These are phyloP conservation scores for Gracilaria gracilis DNA, from an alignment of 23 red algal genomes.

Conservation along the genomic window DNA sequence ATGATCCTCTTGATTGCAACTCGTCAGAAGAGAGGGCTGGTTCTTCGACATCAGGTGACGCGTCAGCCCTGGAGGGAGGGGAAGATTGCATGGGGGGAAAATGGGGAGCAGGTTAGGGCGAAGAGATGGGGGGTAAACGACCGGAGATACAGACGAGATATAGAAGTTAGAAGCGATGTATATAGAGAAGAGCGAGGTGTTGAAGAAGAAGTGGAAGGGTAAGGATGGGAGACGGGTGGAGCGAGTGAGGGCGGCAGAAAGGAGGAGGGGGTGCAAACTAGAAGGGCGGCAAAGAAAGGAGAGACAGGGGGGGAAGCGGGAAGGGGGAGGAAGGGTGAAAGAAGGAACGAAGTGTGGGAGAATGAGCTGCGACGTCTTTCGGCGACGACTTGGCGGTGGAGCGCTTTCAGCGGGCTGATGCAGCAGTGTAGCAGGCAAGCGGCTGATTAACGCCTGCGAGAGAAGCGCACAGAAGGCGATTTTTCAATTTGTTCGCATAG, in stretches of 20 bases:
- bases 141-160: constrained; percentile 37
- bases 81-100: constrained; percentile 13
- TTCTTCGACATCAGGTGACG: background rate
- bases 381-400: constrained; percentile 40
- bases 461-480: constrained; percentile 16
- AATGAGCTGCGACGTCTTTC: constrained; percentile 36
- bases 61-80: background rate
- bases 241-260: background rate
- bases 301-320: background rate
- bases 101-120: background rate
- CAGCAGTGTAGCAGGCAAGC: constrained; percentile 34
- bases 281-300: background rate
- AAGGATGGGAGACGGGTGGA: background rate
- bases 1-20: background rate
- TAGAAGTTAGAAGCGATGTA: constrained; percentile 46
- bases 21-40: constrained; percentile 31
- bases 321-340: background rate
- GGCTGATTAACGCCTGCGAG: constrained; percentile 25
- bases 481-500: constrained; percentile 26
- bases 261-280: background rate
- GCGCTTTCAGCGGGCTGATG: constrained; percentile 34
- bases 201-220: background rate
- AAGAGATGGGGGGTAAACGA: constrained; percentile 4
- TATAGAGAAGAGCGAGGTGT: constrained; percentile 14
- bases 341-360: background rate